Evolutionary conservation across 164 flowering plant genomes (phyloP).

Genomic region (Chimonanthus salicifolius): DNA sequence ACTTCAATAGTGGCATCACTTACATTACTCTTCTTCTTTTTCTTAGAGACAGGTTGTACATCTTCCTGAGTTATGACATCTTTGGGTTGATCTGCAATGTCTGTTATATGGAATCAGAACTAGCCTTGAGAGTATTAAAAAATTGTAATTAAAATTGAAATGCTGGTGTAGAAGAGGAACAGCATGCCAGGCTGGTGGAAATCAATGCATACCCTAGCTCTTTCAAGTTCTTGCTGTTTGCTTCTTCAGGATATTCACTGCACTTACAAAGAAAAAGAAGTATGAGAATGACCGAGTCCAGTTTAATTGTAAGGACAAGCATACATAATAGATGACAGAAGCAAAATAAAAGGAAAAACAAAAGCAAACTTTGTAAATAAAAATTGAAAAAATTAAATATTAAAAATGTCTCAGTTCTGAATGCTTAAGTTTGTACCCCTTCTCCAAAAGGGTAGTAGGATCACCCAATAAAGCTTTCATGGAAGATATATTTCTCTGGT

Average conservation of each 20-base stretch:
- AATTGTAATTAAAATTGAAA: background rate
- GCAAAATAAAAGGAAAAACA: background rate
- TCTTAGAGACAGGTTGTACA: constrained; percentile 6
- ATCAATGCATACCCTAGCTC: constrained; percentile 16
- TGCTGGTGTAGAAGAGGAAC: background rate
- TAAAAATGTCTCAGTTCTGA: background rate
- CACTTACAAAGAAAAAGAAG: constrained; percentile 1
- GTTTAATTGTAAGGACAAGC: background rate
- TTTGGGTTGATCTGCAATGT: constrained; percentile 18
- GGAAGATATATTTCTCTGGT: too few relatives aligned
- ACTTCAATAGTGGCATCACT: background rate
- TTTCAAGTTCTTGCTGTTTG: background rate
- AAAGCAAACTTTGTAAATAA: background rate
- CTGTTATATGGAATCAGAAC: constrained; percentile 9
- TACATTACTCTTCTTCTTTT: constrained; percentile 6
- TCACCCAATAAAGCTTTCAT: too few relatives aligned
- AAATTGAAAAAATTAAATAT: background rate
- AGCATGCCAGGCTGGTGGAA: background rate
- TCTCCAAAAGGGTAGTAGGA: too few relatives aligned
- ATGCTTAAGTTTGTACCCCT: background rate
- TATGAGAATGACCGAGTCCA: background rate
- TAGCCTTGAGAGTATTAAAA: constrained; percentile 1
- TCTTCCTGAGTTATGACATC: constrained; percentile 1
- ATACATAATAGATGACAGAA: background rate
- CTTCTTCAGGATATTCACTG: constrained; percentile 12